Evolutionary conservation across 768 basidiomycete species (phyloP), one percentile per base, ranked within the genome.

Genomic region (Tulasnella sp.): DNA sequence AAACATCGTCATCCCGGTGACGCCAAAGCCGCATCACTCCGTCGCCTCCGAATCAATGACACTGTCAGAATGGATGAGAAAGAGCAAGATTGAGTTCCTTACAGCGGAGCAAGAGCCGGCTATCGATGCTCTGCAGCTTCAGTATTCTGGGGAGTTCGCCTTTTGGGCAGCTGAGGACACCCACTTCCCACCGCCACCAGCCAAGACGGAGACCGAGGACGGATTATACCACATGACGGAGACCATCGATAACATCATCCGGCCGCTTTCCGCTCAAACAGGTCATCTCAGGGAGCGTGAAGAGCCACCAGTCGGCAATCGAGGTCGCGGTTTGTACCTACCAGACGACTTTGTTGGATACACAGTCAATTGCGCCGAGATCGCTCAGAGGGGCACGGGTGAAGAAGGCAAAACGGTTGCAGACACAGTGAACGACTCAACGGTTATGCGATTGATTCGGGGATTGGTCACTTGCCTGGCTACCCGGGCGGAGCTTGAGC

Each of bases 301-400:
- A 28, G 93, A 93, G 84, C 92, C 93, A 3, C 93, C 95, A 20
- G 83, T 86, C 2, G 90, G 91, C 2, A 94, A 95, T 81, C 89
- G 94, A 37, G 96, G 96, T 1, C 90, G 91, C 0, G 95, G 96
- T 7, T 90, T 97, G 73, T 98, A 98, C 84, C 88, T 99, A 1
- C 96, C 98, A 0, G 94, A 97, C 82, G 96, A 98, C 82, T 87
- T 99, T 22, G 87, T 97, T 50, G 94, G 93, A 3, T 98, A 97
- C 85, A 97, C 97, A 4, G 89, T 99, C 50, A 88, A 93, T 2
- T 88, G 91, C 8, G 89, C 96, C 78, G 98, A 99, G 86, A 90
- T 94, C 22, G 89, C 93, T 0, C 91, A 93, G 80, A 90, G 98
- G 37, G 96, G 96, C 3, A 85, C 89, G 28, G 89, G 89, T 16